Evolutionary conservation across 2,329 filamentous ascomycete genomes (phyloP).

Genomic region (Fusarium neocosmosporiellum): DNA sequence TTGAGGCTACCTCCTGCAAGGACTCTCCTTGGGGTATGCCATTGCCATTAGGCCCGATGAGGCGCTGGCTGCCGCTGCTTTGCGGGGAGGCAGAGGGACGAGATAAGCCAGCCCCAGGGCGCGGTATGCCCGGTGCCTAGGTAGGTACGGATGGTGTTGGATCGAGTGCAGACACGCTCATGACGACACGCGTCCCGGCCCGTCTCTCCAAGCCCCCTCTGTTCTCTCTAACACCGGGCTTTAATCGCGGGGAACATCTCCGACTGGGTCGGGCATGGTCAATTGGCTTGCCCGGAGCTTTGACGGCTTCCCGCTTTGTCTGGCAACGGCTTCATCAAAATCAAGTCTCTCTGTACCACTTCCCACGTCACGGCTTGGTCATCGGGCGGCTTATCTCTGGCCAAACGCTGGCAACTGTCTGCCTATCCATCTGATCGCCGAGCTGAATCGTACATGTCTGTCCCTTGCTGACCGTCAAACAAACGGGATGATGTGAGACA

Average conservation of each 20-base stretch:
- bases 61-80: conserved; percentile 15
- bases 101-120: not conserved
- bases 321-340: not conserved
- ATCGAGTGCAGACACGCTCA: not conserved
- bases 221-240: conserved; percentile 19
- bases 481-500: conserved; percentile 34
- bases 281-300: not conserved
- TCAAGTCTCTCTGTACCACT: not conserved
- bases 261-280: not conserved
- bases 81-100: not conserved
- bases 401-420: not conserved
- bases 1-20: conserved; percentile 27
- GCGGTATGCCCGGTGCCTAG: not conserved
- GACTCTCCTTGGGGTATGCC: conserved; percentile 13
- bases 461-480: conserved; percentile 35
- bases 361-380: conserved; percentile 33
- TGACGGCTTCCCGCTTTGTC: not conserved
- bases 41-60: conserved; percentile 15
- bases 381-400: conserved; percentile 10
- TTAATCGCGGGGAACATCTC: conserved; percentile 21
- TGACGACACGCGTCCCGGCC: conserved; percentile 26
- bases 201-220: conserved; percentile 12
- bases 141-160: not conserved
- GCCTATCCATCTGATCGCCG: not conserved
- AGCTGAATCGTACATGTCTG: conserved; percentile 7